These are phyloP conservation scores for Metroxylon sagu DNA, from an alignment of 176 grass and related monocot species.

Conservation along the genomic window DNA sequence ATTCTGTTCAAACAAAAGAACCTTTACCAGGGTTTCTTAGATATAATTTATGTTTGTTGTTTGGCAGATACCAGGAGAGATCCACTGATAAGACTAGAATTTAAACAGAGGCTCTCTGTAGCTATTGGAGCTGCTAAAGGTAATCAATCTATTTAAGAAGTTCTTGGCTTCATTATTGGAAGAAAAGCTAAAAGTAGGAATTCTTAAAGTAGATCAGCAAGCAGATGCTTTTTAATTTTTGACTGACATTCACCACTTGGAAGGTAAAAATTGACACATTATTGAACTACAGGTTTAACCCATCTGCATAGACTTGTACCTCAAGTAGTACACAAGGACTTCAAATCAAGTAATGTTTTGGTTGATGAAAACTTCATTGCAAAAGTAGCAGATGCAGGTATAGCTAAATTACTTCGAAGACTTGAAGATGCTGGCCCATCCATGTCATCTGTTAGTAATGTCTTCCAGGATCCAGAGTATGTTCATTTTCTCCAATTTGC, in stretches of 20 bases:
- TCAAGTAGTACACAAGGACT: conserved; percentile 63
- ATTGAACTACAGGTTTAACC: conserved; percentile 45
- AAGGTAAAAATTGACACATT: too few relatives aligned
- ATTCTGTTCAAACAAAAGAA: too few relatives aligned
- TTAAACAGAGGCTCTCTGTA: conserved; percentile 85
- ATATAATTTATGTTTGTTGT: neutral
- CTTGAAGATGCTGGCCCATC: conserved; percentile 20
- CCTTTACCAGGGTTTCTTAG: too few relatives aligned
- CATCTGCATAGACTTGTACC: conserved; percentile 64
- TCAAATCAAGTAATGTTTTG: conserved; percentile 89
- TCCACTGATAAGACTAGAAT: conserved; percentile 64
- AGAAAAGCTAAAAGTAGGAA: too few relatives aligned
- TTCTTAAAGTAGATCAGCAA: too few relatives aligned
- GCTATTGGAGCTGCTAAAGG: conserved; percentile 95
- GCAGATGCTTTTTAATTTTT: too few relatives aligned
- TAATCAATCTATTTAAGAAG: conserved; percentile 5
- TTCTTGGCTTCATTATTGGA: neutral
- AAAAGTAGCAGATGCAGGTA: conserved; percentile 70
- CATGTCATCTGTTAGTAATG: conserved; percentile 25
- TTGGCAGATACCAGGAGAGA: conserved; percentile 42
- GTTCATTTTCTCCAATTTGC: conserved; percentile 7
- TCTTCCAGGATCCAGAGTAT: conserved; percentile 73
- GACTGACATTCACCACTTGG: too few relatives aligned
- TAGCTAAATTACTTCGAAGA: conserved; percentile 45
- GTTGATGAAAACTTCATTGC: conserved; percentile 98